phyloP scores from a whole-genome alignment of 306 rosid genomes.

The Rosa rugosa region DNA sequence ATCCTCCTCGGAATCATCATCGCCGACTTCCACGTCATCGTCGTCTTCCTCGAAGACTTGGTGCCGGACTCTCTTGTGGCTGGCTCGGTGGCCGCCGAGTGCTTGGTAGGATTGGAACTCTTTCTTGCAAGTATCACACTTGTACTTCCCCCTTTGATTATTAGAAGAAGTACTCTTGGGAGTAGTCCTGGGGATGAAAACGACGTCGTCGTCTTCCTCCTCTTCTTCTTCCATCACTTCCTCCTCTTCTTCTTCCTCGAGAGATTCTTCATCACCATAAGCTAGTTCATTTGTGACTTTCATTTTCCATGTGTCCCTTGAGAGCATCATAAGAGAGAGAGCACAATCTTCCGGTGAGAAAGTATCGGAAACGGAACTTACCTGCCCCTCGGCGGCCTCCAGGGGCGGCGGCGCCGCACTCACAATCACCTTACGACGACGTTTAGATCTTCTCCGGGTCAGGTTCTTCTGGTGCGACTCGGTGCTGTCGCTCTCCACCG shows the following conservation, averaged over 20 bases:
- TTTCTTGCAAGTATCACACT: constrained; percentile 48
- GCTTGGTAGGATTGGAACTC: constrained; percentile 52
- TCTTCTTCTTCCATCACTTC: background rate
- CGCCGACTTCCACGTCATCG: background rate
- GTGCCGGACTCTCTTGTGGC: constrained; percentile 37
- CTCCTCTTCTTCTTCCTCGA: background rate
- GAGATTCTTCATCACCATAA: background rate
- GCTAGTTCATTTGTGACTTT: background rate
- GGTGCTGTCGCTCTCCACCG: constrained; percentile 19
- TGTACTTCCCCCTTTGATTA: constrained; percentile 13
- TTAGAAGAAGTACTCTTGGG: background rate
- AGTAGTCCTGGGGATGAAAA: background rate
- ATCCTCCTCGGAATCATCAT: background rate
- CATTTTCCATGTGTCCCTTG: constrained; percentile 39
- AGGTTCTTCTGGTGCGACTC: constrained; percentile 20
- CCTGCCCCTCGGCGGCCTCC: constrained; percentile 4
- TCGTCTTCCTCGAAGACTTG: background rate
- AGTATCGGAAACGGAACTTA: constrained; percentile 13
- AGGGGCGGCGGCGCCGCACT: background rate
- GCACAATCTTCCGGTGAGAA: constrained; percentile 43
- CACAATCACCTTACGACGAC: constrained; percentile 15
- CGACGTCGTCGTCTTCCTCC: background rate
- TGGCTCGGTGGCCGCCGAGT: constrained; percentile 63
- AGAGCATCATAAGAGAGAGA: constrained; percentile 36
- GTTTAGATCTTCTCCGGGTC: constrained; percentile 47